Evolutionary conservation across 2,329 filamentous ascomycete genomes (phyloP).

Genomic region (Westerdykella sp.): DNA sequence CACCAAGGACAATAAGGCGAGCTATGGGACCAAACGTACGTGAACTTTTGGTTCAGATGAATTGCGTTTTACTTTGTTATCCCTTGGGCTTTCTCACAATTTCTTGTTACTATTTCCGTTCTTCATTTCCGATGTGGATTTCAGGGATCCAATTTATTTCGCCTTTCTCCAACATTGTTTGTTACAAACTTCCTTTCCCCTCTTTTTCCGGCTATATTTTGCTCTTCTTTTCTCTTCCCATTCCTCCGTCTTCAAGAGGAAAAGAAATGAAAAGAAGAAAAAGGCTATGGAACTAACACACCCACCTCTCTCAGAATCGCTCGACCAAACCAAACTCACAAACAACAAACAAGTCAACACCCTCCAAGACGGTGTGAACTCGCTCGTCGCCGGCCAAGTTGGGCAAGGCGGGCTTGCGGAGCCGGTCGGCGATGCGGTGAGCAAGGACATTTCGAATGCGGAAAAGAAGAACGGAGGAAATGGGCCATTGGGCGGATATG

Average conservation of each 20-base stretch:
- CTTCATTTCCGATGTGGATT: too few species aligned
- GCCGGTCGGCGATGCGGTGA: constrained; percentile 56
- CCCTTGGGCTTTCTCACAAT: neutral
- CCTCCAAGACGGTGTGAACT: constrained; percentile 61
- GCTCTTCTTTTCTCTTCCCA: neutral
- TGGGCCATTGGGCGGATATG: constrained; percentile 29
- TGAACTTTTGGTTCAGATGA: constrained; percentile 1
- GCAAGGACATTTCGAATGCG: constrained; percentile 59
- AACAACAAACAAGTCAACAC: constrained; percentile 60
- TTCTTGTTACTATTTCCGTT: neutral
- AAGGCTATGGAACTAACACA: neutral
- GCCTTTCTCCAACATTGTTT: neutral
- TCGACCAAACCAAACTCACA: constrained; percentile 65
- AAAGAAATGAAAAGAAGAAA: neutral
- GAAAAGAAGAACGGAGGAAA: constrained; percentile 55
- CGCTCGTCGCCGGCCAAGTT: constrained; percentile 56
- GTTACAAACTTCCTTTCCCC: too few species aligned
- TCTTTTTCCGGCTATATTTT: too few species aligned
- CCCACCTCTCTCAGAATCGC: constrained; percentile 46
- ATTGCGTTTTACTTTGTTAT: neutral
- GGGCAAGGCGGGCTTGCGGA: constrained; percentile 62
- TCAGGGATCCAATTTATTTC: neutral
- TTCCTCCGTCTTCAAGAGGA: neutral
- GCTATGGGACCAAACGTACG: constrained; percentile 62
- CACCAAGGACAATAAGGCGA: constrained; percentile 70